Evolutionary conservation across 257 asterid genomes (phyloP), one percentile per base, ranked within the genome.

Genomic region (Przewalskia tangutica): DNA sequence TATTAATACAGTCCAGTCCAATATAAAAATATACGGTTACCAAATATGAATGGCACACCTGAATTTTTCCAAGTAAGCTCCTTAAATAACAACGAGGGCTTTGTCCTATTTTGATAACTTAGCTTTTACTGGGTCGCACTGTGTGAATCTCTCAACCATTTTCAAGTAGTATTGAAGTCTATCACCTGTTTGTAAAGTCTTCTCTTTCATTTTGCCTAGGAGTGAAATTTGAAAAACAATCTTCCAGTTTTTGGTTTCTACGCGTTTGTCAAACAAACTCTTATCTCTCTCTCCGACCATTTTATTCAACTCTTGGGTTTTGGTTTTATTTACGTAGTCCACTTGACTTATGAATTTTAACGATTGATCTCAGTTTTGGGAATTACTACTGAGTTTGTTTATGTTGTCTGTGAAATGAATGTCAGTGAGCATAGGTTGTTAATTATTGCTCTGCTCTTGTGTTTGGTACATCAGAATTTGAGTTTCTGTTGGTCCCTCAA

Each of bases 401-500:
- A 27, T 42, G 66, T 68, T 48, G 67, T 70, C 60, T 73, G 66
- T 56, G 79, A 66, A 75, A 88, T 86, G 92, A 82, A 71, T 17
- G 77, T 68, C 18, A 83, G 75, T 55, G 77, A 56, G 73, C 81
- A 62, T 58, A 81, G 82, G 14, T 18, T 32, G 50, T 63, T 55
- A 46, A 83, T 84, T 46, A 27, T 86, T 76, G 2, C 63, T 71
- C 56, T 85, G 85, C 9, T 83, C 54, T 14, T 85, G 27, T 62
- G 78, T 84, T 54, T 87, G 77, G 60, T 81, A 51, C 46, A 10
- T 82, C 88, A 70, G 66, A 80, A 82, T 46, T 85, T 81, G 80
- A 71, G 71, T 18, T 75, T 75, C 54, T 88, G 89, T 77, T 77
- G 79, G 81, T 89, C 89, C 59, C 89, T 88, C 58, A 89, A 85